Evolutionary conservation across 2,329 filamentous ascomycete genomes (phyloP), one percentile per base, ranked within the genome.

Genomic region (Emmonsia crescens): DNA sequence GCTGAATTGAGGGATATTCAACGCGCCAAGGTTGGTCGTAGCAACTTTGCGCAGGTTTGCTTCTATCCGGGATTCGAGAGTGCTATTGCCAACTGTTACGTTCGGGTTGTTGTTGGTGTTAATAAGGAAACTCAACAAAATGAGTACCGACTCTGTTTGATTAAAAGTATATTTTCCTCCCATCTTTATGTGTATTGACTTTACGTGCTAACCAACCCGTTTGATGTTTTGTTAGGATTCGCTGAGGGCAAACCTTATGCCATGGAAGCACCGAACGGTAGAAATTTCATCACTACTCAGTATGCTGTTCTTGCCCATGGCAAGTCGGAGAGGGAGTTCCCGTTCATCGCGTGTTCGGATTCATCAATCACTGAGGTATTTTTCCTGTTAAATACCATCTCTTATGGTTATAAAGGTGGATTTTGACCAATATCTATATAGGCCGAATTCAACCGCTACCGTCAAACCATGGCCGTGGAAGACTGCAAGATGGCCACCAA

Each of bases 31-130:
- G 83, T 99, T 62, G 90, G 92, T 57, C 85, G 94, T 64, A 88
- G 84, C 67, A 89, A 91, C 70, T 96, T 99, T 73, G 88, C 89
- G 6, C 86, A 93, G 70, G 88, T 96, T 61, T 96, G 91, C 80
- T 96, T 96, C 78, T 93, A 92, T 68, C 94, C 94, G 12, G 87
- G 87, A 3, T 96, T 99, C 67, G 89, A 96, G 61, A 79, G 88
- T 9, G 83, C 88, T 36, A 89, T 96, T 69, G 85, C 81, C 19
- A 91, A 91, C 59, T 95, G 91, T 74, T 99, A 89, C 72, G 87
- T 88, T 44, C 89, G 94, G 59, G 85, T 97, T 66, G 89, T 87
- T 64, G 84, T 96, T 61, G 93, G 92, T 0, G 82, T 87, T 14
- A 88, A 95, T 71, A 83, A 83, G 12, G 82, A 86, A 27, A 89